phyloP scores from a whole-genome alignment of 305 asterid genomes.

The Fraxinus greggii region DNA sequence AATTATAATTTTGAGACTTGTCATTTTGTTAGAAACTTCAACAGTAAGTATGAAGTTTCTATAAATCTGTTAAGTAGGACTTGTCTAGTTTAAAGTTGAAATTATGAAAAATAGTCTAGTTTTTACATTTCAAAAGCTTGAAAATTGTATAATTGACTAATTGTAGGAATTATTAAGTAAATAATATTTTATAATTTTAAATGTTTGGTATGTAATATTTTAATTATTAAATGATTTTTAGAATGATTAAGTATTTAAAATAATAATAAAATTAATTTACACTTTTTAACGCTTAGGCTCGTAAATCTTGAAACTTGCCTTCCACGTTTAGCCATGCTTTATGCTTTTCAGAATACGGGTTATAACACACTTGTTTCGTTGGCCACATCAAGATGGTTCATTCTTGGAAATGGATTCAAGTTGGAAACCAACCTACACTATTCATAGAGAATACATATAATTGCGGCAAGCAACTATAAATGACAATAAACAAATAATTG shows the following conservation, averaged over 20 bases:
- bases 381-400: conserved; percentile 97
- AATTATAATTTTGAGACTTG: no score
- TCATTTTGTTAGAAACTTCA: neutral
- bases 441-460: neutral
- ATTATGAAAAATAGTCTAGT: neutral
- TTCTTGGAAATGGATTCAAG: conserved; percentile 90
- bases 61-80: no score
- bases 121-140: no score
- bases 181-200: no score
- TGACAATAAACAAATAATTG: neutral
- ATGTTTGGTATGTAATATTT: neutral
- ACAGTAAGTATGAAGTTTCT: neutral
- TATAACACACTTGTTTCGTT: conserved; percentile 77
- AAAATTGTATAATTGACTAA: no score
- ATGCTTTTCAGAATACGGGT: neutral
- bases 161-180: no score
- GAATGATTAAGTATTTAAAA: neutral
- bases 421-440: conserved; percentile 65
- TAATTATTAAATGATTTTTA: no score
- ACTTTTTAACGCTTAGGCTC: neutral
- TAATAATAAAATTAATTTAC: neutral
- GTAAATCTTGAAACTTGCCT: neutral
- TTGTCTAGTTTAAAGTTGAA: neutral
- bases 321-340: no score
- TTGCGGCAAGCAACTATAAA: neutral